phyloP scores from a whole-genome alignment of 805 yeast species.

The Yarrowia osloensis region DNA sequence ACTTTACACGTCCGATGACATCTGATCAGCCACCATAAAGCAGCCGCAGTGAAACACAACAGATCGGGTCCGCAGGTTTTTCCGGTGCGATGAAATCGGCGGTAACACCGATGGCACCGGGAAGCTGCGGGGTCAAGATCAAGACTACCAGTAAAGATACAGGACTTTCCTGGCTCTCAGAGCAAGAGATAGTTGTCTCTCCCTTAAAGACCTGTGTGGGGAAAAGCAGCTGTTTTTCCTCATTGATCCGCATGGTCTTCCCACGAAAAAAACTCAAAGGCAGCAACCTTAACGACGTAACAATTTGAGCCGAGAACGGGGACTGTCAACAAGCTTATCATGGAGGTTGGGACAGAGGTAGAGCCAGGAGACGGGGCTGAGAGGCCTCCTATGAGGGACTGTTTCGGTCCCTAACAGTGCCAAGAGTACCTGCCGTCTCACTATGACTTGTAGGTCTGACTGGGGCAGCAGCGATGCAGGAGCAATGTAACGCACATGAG shows the following conservation, averaged over 20 bases:
- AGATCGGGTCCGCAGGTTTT: background rate
- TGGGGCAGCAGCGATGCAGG: background rate
- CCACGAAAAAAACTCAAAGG: background rate
- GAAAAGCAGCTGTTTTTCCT: background rate
- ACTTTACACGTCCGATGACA: constrained; percentile 2
- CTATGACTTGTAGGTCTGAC: background rate
- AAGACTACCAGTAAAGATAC: background rate
- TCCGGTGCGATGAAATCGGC: background rate
- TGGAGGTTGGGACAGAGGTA: background rate
- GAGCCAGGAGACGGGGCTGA: too few relatives aligned
- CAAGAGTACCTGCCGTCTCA: too few relatives aligned
- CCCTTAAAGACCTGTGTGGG: background rate
- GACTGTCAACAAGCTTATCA: background rate
- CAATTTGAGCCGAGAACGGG: background rate
- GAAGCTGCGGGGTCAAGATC: too few relatives aligned
- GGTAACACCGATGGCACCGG: background rate
- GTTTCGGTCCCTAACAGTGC: too few relatives aligned
- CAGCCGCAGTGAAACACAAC: constrained; percentile 3
- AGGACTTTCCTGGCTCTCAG: background rate
- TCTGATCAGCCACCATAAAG: constrained; percentile 6
- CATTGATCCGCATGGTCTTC: background rate
- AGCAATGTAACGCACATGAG: constrained; percentile 13
- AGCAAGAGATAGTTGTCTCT: background rate
- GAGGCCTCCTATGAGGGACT: too few relatives aligned
- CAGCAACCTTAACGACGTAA: background rate